Conservation (phyloP, 2,329 filamentous ascomycete species). For the Fusarium hainanense region DNA sequence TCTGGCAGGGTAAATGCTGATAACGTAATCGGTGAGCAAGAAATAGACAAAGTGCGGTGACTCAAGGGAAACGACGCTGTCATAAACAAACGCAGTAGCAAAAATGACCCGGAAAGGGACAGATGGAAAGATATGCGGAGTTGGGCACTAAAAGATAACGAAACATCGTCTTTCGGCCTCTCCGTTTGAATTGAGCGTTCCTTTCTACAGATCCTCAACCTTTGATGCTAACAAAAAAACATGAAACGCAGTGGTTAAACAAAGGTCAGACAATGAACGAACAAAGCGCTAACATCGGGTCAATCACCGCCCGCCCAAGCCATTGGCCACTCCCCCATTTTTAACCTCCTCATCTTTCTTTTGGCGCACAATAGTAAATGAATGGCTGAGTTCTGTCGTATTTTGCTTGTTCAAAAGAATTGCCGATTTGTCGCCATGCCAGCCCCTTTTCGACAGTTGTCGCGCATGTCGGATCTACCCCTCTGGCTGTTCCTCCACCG, state of each 20-base stretch:
- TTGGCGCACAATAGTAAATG: not conserved
- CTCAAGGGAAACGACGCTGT: not conserved
- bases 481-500: not conserved
- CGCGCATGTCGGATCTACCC: not conserved
- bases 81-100: not conserved
- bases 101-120: not conserved
- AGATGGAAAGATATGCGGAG: not conserved
- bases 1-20: not conserved
- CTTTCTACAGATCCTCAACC: accelerated
- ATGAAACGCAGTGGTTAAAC: not conserved
- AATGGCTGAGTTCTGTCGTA: not conserved
- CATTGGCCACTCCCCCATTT: not conserved
- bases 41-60: not conserved
- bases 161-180: not conserved
- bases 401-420: not conserved
- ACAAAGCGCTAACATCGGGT: not conserved
- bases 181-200: not conserved
- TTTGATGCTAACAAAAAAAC: not conserved
- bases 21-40: not conserved
- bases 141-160: not conserved
- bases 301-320: not conserved
- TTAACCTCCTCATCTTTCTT: not conserved
- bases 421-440: not conserved
- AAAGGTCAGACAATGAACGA: not conserved
- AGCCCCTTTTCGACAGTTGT: not conserved